phyloP scores from a whole-genome alignment of 2,329 filamentous ascomycete genomes.

The Fusarium napiforme region DNA sequence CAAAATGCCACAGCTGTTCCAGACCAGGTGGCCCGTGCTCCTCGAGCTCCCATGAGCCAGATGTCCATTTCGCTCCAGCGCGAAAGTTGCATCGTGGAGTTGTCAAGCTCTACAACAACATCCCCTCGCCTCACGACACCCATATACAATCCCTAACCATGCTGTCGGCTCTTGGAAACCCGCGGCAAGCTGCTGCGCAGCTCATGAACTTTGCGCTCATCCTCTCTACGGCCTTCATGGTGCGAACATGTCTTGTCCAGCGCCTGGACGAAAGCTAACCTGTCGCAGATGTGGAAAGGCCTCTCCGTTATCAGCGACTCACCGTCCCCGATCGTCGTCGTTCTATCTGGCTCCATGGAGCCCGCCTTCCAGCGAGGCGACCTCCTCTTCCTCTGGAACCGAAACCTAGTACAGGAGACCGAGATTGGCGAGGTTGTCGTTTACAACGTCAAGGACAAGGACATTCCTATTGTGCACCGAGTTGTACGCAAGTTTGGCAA shows the following conservation, averaged over 20 bases:
- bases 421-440: conserved; percentile 69
- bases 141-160: conserved; percentile 55
- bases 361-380: conserved; percentile 84
- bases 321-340: conserved; percentile 81
- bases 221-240: conserved; percentile 92
- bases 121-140: neutral
- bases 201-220: conserved; percentile 92
- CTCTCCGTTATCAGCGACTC: conserved; percentile 82
- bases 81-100: conserved; percentile 33
- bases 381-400: conserved; percentile 81
- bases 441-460: conserved; percentile 88
- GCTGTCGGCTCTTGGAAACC: conserved; percentile 76
- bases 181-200: conserved; percentile 83
- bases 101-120: conserved; percentile 24
- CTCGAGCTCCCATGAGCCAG: conserved; percentile 36
- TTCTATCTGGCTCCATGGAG: conserved; percentile 87
- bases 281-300: conserved; percentile 80
- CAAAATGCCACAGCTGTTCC: conserved; percentile 27
- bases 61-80: conserved; percentile 34
- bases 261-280: neutral
- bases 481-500: conserved; percentile 79
- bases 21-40: conserved; percentile 22
- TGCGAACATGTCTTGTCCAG: conserved; percentile 39
- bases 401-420: conserved; percentile 67
- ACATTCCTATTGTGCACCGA: conserved; percentile 97